These are phyloP conservation scores for Penicillium sp. DNA, from an alignment of 2,329 filamentous ascomycete genomes.

Conservation along the genomic window DNA sequence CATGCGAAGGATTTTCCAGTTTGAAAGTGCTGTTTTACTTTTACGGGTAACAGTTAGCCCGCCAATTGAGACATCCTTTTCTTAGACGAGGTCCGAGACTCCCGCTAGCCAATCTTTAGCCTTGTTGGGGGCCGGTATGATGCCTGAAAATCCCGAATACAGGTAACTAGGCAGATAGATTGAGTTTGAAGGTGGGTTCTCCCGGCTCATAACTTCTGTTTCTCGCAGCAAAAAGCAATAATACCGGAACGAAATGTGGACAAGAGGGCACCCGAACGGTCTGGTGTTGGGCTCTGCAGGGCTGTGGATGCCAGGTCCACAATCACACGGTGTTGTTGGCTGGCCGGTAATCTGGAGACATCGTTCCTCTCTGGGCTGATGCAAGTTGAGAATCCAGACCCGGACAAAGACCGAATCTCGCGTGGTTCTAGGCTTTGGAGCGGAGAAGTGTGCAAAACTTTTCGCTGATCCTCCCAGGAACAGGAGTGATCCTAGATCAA, in stretches of 20 bases:
- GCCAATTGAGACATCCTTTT: slow-evolving; percentile 3
- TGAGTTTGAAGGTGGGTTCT: slow-evolving; percentile 10
- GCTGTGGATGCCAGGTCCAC: slow-evolving; percentile 5
- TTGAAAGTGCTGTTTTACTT: not conserved
- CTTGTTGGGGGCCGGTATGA: slow-evolving; percentile 4
- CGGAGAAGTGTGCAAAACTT: not conserved
- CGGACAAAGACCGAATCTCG: slow-evolving; percentile 1
- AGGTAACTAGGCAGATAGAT: not conserved
- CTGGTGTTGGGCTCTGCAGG: not conserved
- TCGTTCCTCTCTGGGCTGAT: slow-evolving; percentile 3
- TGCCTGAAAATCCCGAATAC: slow-evolving; percentile 5
- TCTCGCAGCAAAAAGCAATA: not conserved
- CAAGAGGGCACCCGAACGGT: not conserved
- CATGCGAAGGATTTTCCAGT: not conserved
- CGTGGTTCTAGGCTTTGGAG: slow-evolving; percentile 4
- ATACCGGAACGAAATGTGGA: not conserved
- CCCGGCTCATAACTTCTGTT: not conserved
- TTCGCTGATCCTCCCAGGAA: not conserved
- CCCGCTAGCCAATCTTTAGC: slow-evolving; percentile 13
- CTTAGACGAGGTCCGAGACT: slow-evolving; percentile 10
- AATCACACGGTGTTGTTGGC: slow-evolving; percentile 2
- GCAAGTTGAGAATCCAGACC: slow-evolving; percentile 5
- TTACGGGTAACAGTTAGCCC: slow-evolving; percentile 8
- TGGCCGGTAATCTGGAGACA: not conserved
- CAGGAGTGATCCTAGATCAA: not conserved